Base-by-base conservation (phyloP, 139 green algal genomes). In the Auxenochlorella pyrenoidosa region DNA sequence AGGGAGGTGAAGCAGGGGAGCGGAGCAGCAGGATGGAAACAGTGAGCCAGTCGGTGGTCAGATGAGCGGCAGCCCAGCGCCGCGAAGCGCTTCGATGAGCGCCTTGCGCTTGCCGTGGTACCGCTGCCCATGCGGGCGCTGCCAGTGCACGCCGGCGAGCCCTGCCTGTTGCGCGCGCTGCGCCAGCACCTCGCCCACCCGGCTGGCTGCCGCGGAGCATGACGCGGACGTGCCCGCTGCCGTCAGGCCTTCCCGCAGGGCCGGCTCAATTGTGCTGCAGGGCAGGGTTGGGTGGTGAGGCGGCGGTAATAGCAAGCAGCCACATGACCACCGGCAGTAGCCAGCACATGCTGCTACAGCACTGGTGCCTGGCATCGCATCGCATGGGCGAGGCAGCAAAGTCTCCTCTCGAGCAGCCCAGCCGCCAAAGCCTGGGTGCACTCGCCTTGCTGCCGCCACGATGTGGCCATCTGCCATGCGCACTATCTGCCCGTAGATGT, bases 401-500 rank as follows among this genome's bases (percentile, higher is more conserved):
- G n/a, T n/a, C n/a, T n/a, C n/a, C n/a, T n/a, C n/a, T n/a, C n/a
- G n/a, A n/a, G n/a, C n/a, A n/a, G n/a, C n/a, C 2, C 63, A 71
- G 26, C 63, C 2, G 6, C 2, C 4, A 34, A 73, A 15, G 32
- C 66, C 54, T 13, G 1, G 66, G 30, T 36, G 26, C 34, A 44
- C 75, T 38, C 75, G 68, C 77, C 51, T 85, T 28, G 71, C 83
- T 51, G 91, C 85, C 19, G 86, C 91, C 26, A 93, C 65, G 19
- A 94, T 88, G 60, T 92, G 66, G 13, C 82, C 83, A 79, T 91
- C 90, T 34, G 68, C 38, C 19, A 54, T 75, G 28, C 86, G 70
- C 38, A 90, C 41, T 26, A 94, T 83, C 75, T 94, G 92, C 1
- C 89, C 92, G 72, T 93, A 92, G 3, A 76, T 72, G 58, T 94